Conservation (phyloP, 345 rosid species). For the Acer campestre region DNA sequence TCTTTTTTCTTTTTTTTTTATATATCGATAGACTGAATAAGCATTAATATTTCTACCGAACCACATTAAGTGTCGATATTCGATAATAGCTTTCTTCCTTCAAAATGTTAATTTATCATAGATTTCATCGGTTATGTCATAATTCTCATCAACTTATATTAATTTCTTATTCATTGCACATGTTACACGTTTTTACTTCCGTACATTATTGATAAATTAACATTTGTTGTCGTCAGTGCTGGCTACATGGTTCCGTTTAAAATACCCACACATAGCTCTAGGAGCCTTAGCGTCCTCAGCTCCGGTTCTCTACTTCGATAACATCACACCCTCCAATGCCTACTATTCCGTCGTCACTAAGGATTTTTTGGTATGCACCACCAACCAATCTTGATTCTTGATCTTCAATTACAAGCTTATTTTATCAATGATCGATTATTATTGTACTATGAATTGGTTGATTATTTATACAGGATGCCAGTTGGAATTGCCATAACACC, state of each 20-base stretch:
- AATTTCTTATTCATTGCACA: too few species aligned
- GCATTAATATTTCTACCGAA: too few species aligned
- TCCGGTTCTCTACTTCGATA: conserved; percentile 35
- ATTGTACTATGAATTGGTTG: too few species aligned
- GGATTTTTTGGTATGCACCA: conserved; percentile 28
- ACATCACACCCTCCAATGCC: conserved; percentile 26
- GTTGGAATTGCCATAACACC: conserved; percentile 32
- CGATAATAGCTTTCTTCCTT: too few species aligned
- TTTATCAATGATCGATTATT: neutral
- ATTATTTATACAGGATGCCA: conserved; percentile 31
- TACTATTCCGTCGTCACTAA: conserved; percentile 22
- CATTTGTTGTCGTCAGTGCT: conserved; percentile 25
- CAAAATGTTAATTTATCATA: too few species aligned
- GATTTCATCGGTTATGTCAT: too few species aligned
- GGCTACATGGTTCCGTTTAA: conserved; percentile 38
- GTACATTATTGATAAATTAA: too few species aligned
- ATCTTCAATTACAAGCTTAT: neutral
- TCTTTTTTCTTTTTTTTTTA: too few species aligned
- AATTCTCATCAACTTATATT: too few species aligned
- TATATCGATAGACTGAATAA: too few species aligned
- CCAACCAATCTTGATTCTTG: neutral
- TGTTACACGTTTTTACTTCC: too few species aligned
- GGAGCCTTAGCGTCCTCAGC: conserved; percentile 50
- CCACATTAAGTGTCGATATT: too few species aligned
- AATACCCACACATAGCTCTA: conserved; percentile 37